A percentile compares a stretch with the other conserved stretches of the same genome.
Evolutionary conservation across 208 protist species (phyloP).

Genomic region (Leishmania arabica): DNA sequence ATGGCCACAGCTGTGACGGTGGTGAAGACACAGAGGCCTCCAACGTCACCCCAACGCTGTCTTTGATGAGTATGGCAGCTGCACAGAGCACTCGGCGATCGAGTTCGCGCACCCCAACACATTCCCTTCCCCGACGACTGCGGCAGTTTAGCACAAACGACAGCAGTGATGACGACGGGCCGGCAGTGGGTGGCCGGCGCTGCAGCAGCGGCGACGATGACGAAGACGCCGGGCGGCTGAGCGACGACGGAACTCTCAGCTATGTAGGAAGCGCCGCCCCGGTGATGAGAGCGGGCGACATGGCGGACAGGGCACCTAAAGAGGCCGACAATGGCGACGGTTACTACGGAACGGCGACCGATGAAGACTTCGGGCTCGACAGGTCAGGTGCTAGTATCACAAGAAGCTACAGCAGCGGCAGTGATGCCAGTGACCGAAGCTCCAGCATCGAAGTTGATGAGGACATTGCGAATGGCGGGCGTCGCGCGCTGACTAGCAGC

Average conservation of each 20-base stretch:
- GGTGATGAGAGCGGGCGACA: neutral
- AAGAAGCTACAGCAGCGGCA: neutral
- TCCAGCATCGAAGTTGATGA: neutral
- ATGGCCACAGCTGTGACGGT: neutral
- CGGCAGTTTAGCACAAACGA: neutral
- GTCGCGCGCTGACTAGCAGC: neutral
- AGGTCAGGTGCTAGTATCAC: neutral
- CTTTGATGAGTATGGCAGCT: neutral
- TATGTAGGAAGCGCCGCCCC: neutral
- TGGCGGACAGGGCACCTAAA: neutral
- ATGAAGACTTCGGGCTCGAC: neutral
- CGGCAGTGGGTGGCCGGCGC: neutral
- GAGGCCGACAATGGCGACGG: neutral
- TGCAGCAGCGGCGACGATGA: neutral
- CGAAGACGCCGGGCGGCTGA: neutral
- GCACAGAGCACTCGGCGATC: neutral
- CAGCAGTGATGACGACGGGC: neutral
- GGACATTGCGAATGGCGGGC: neutral
- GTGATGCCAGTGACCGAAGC: conserved; percentile 1
- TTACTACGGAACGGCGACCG: neutral
- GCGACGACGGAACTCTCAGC: neutral
- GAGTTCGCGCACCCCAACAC: neutral
- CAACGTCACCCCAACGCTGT: neutral
- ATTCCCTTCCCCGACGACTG: neutral
- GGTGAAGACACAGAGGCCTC: conserved; percentile 9